Conservation (phyloP, 225 moss, liverwort and hornwort genomes). For the Marchantia polymorpha region DNA sequence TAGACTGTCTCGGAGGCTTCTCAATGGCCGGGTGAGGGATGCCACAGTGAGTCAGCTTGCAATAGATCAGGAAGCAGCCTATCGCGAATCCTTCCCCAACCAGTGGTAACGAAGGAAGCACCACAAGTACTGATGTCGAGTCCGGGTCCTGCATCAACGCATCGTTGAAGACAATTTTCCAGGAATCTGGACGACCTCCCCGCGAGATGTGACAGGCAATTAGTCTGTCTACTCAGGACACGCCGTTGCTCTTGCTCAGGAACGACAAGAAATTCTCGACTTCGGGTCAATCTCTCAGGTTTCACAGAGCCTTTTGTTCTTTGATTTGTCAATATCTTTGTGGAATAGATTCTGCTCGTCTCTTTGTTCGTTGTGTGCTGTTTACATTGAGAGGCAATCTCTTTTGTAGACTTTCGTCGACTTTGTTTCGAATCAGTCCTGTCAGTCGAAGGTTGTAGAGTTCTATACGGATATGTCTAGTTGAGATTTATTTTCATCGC, state of each 20-base stretch:
- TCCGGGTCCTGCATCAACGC: background rate
- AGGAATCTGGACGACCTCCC: background rate
- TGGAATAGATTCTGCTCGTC: no score
- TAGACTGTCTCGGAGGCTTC: slow-evolving; percentile 72
- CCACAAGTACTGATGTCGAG: background rate
- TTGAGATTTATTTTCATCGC: no score
- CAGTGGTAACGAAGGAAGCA: slow-evolving; percentile 57
- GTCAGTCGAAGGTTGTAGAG: no score
- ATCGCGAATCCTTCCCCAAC: slow-evolving; percentile 83
- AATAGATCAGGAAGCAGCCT: slow-evolving; percentile 74
- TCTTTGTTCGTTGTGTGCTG: no score
- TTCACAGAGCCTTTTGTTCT: no score
- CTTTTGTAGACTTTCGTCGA: no score
- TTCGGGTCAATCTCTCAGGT: no score
- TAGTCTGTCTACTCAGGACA: background rate
- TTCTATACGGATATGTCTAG: no score
- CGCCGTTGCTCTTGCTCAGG: background rate
- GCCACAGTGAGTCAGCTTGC: slow-evolving; percentile 58
- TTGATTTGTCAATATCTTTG: no score
- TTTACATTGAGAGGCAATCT: no score
- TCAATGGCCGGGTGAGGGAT: slow-evolving; percentile 77
- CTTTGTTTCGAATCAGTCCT: no score
- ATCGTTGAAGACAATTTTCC: background rate
- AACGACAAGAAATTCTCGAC: background rate
- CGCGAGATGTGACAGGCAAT: background rate